Base-by-base conservation (phyloP, 2,329 filamentous ascomycete genomes). In the Decorospora gaudefroyi region DNA sequence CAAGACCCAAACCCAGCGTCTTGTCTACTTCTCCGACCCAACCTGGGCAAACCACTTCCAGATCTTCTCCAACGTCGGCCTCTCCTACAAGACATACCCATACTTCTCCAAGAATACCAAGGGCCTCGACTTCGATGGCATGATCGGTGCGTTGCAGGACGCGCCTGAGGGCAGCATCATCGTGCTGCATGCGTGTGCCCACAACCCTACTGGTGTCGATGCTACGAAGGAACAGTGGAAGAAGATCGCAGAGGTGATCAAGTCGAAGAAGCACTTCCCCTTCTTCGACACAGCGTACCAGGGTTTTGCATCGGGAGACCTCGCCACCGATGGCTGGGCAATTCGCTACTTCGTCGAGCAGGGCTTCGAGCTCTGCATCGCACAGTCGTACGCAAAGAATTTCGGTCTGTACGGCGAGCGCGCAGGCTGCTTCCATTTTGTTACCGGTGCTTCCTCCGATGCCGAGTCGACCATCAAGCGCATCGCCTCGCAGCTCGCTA, bases 11-110 rank as follows among this genome's bases (percentile, higher is more conserved):
- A 79, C 81, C 67, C 83, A 80, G 74, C 86, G 82, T 58, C 83
- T 85, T 47, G 83, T 95, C 74, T 96, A 96, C 80, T 79, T 97
- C 72, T 96, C 90, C 65, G 88, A 87, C 72, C 93, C 93, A 39
- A 99, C 93, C 51, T 99, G 93, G 93, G 90, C 88, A 59, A 99
- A 99, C 78, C 93, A 99, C 83, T 86, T 95, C 77, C 93, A 97
- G 74, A 96, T 99, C 79, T 96, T 99, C 78, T 82, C 79, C 73
- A 97, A 97, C 69, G 90, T 96, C 67, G 80, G 82, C 61, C 78
- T 97, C 19, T 76, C 83, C 22, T 82, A 90, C 62, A 85, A 85
- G 59, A 83, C 83, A 56, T 99, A 99, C 76, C 93, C 92, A 35
- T 99, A 99, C 80, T 99, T 96, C 77, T 86, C 85, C 71, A 84